Evolutionary conservation across 2,329 filamentous ascomycete species (phyloP).

Genomic region (Claviceps sp.): DNA sequence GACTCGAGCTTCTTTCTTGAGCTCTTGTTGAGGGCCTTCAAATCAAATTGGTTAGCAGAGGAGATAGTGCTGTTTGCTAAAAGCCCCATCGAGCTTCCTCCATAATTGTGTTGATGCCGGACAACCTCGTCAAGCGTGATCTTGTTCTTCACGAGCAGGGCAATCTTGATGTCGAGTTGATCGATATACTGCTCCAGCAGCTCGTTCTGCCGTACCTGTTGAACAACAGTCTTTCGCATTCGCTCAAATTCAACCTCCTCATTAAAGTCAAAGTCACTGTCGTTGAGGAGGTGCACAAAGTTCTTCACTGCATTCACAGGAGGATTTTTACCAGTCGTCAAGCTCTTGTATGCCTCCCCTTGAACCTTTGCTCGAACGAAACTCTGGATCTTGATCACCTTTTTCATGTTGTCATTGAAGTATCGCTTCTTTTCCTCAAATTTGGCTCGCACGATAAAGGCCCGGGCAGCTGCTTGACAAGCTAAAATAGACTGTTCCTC

Average conservation of each 20-base stretch:
- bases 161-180: slow-evolving; percentile 97
- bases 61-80: slow-evolving; percentile 80
- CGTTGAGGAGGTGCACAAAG: slow-evolving; percentile 93
- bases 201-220: slow-evolving; percentile 94
- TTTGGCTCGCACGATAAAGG: slow-evolving; percentile 55
- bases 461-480: slow-evolving; percentile 62
- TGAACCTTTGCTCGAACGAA: slow-evolving; percentile 91
- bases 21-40: slow-evolving; percentile 95
- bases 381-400: slow-evolving; percentile 96
- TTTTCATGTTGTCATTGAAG: slow-evolving; percentile 96
- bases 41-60: slow-evolving; percentile 83
- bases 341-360: slow-evolving; percentile 93
- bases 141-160: slow-evolving; percentile 96
- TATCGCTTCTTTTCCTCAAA: slow-evolving; percentile 79
- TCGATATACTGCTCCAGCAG: slow-evolving; percentile 96
- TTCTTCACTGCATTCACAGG: slow-evolving; percentile 95
- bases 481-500: slow-evolving; percentile 66
- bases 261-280: slow-evolving; percentile 98
- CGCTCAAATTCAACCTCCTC: slow-evolving; percentile 96
- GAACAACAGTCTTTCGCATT: slow-evolving; percentile 87
- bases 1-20: slow-evolving; percentile 90
- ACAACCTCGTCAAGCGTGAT: slow-evolving; percentile 97
- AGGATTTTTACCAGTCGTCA: slow-evolving; percentile 92
- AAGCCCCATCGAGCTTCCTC: slow-evolving; percentile 72
- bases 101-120: slow-evolving; percentile 91